Evolutionary conservation across 352 stramenopile species (phyloP).

Genomic region (Pythium biforme): DNA sequence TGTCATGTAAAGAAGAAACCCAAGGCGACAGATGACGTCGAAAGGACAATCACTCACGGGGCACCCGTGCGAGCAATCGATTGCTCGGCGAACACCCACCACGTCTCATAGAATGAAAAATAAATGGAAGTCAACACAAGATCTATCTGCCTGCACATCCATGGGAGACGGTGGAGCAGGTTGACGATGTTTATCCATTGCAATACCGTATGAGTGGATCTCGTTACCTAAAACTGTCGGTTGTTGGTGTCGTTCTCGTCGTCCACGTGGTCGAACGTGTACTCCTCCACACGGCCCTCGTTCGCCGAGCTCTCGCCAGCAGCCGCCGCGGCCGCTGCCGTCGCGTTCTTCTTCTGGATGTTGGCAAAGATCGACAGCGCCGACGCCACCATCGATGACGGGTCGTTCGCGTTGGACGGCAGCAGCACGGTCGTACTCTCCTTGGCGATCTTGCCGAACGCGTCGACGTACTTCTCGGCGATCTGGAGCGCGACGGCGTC

Average conservation of each 20-base stretch:
- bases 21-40: constrained; percentile 9
- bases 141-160: no score
- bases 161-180: no score
- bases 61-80: not conserved
- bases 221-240: constrained; percentile 9
- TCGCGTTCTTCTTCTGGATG: constrained; percentile 79
- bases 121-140: no score
- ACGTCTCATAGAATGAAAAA: not conserved
- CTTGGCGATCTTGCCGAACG: constrained; percentile 90
- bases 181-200: no score
- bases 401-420: constrained; percentile 78
- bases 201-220: no score
- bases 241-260: constrained; percentile 17
- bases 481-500: constrained; percentile 86
- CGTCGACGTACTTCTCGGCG: constrained; percentile 91
- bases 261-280: constrained; percentile 67
- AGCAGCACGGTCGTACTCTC: constrained; percentile 87
- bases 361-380: constrained; percentile 87
- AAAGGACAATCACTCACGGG: constrained; percentile 21
- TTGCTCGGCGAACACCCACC: not conserved
- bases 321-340: constrained; percentile 18
- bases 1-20: no score
- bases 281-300: constrained; percentile 35
- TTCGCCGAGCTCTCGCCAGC: constrained; percentile 13
- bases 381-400: constrained; percentile 88